These are phyloP conservation scores for Lasiosphaeriaceae sp. DNA, from an alignment of 495 filamentous ascomycete species.

Conservation along the genomic window DNA sequence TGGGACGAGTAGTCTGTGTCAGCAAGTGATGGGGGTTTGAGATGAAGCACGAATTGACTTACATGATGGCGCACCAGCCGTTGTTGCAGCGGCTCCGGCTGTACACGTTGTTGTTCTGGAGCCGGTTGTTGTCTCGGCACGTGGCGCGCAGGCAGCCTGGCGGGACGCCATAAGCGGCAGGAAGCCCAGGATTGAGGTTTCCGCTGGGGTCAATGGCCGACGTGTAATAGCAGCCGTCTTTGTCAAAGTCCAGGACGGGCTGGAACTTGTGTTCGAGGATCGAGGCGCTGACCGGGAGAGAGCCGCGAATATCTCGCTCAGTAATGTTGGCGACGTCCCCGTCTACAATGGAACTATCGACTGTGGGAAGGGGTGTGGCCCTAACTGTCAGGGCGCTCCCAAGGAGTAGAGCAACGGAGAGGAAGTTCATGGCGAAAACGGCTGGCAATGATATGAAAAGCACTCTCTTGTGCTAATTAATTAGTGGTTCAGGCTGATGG, in stretches of 20 bases:
- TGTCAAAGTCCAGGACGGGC: constrained; percentile 35
- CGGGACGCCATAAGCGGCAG: not conserved
- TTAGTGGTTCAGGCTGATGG: no score
- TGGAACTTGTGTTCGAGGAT: constrained; percentile 22
- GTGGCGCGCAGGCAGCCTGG: constrained; percentile 11
- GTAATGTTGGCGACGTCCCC: not conserved
- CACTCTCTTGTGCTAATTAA: no score
- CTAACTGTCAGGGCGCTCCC: no score
- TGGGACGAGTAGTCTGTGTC: not conserved
- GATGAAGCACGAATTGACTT: not conserved
- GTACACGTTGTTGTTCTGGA: constrained; percentile 33
- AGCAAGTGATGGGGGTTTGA: not conserved
- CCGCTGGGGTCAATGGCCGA: constrained; percentile 28
- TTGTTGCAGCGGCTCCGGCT: constrained; percentile 32
- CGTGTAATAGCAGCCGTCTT: constrained; percentile 33
- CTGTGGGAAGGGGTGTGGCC: no score
- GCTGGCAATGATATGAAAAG: no score
- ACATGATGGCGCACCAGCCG: constrained; percentile 17
- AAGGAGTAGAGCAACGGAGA: no score
- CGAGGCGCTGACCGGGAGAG: not conserved
- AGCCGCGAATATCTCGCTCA: not conserved
- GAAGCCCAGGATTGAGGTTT: constrained; percentile 27
- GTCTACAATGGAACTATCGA: no score
- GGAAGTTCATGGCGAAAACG: no score
- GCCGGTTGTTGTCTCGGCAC: constrained; percentile 26